Conservation (phyloP, 345 rosid genomes). For the Bruguiera parviflora region DNA sequence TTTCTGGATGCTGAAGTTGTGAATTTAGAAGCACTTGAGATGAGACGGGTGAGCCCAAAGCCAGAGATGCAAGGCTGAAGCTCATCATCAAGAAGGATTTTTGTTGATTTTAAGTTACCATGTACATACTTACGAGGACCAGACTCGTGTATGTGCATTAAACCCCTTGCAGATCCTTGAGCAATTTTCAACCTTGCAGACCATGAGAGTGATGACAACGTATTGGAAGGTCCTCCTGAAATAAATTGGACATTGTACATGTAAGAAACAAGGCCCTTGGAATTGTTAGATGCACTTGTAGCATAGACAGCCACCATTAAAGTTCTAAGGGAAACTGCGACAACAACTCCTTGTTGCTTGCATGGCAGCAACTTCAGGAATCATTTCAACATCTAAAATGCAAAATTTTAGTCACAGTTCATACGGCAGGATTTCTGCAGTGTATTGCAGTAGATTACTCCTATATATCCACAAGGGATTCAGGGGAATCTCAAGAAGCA, state of each 20-base stretch:
- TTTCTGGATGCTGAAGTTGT: slow-evolving; percentile 43
- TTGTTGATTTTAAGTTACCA: slow-evolving; percentile 77
- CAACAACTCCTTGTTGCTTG: background rate
- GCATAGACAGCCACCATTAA: background rate
- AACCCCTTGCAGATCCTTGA: slow-evolving; percentile 86
- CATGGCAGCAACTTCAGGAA: background rate
- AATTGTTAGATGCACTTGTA: background rate
- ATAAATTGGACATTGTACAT: background rate
- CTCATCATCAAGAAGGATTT: slow-evolving; percentile 81
- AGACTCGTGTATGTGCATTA: slow-evolving; percentile 74
- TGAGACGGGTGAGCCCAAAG: slow-evolving; percentile 64
- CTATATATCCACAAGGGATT: too few relatives aligned
- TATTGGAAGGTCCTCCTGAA: slow-evolving; percentile 53
- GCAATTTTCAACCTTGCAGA: slow-evolving; percentile 71
- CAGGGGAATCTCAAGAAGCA: too few relatives aligned
- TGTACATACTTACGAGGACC: slow-evolving; percentile 72
- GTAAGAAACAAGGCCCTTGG: background rate
- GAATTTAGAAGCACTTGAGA: slow-evolving; percentile 40
- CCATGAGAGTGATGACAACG: slow-evolving; percentile 60
- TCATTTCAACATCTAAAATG: background rate
- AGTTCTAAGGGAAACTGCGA: background rate
- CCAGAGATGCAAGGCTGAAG: slow-evolving; percentile 76
- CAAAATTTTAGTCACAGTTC: too few relatives aligned
- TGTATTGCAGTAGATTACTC: too few relatives aligned
- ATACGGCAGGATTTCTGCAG: too few relatives aligned